Evolutionary conservation across 257 asterid genomes (phyloP).

Genomic region (Asclepias syriaca): DNA sequence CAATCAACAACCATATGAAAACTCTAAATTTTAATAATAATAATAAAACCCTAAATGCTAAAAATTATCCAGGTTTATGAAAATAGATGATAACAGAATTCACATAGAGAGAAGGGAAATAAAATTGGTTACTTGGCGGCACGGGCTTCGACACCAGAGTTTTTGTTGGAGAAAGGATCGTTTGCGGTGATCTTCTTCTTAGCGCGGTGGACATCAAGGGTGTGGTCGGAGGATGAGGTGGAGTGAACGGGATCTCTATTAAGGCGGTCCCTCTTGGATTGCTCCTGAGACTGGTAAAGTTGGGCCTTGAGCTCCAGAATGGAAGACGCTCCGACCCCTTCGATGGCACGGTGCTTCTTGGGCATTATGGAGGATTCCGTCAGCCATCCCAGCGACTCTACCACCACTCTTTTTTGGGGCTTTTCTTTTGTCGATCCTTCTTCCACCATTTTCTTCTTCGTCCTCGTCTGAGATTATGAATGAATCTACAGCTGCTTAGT

Average conservation of each 20-base stretch:
- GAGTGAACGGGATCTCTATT: slow-evolving; percentile 48
- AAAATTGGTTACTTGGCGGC: slow-evolving; percentile 51
- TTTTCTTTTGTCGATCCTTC: slow-evolving; percentile 23
- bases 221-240: slow-evolving; percentile 44
- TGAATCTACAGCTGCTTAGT: not conserved
- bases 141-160: slow-evolving; percentile 83
- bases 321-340: slow-evolving; percentile 93
- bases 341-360: slow-evolving; percentile 77
- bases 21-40: not conserved
- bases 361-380: slow-evolving; percentile 98
- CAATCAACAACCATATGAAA: not conserved
- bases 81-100: not conserved
- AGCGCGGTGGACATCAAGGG: slow-evolving; percentile 79
- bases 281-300: slow-evolving; percentile 86
- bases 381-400: slow-evolving; percentile 95
- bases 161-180: slow-evolving; percentile 50
- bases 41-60: not conserved
- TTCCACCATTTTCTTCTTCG: slow-evolving; percentile 26
- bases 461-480: not conserved
- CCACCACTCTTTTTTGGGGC: slow-evolving; percentile 51
- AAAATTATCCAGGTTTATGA: no score
- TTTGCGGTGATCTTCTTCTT: slow-evolving; percentile 52
- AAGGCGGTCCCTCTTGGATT: slow-evolving; percentile 62
- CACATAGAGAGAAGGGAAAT: not conserved
- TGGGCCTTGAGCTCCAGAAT: slow-evolving; percentile 93